Evolutionary conservation across 768 basidiomycete genomes (phyloP).

Genomic region (Lactifluus subvellereus): DNA sequence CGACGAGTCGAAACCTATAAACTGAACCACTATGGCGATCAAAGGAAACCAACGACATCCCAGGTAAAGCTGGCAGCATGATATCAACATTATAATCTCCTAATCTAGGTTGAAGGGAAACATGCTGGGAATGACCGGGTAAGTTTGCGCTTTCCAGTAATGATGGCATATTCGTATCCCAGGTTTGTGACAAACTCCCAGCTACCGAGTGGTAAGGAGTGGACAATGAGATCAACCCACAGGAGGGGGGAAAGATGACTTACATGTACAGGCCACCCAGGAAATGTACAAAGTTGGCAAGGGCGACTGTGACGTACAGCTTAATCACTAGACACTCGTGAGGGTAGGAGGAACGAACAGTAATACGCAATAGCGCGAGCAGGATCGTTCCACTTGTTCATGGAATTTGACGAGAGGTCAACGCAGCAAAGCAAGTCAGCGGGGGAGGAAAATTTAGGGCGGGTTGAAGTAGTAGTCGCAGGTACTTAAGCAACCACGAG

Average conservation of each 20-base stretch:
- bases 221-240: too few relatives aligned
- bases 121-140: constrained; percentile 15
- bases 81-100: not conserved
- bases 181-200: constrained; percentile 16
- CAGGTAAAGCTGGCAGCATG: not conserved
- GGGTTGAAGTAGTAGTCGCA: too few relatives aligned
- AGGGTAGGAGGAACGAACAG: not conserved
- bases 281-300: constrained; percentile 1
- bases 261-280: constrained; percentile 18
- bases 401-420: not conserved
- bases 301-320: not conserved
- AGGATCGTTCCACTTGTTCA: constrained; percentile 3
- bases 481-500: too few relatives aligned
- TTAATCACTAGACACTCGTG: not conserved
- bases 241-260: not conserved
- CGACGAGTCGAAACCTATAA: not conserved
- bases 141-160: not conserved
- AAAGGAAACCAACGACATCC: not conserved
- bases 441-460: too few relatives aligned
- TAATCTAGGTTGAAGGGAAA: not conserved
- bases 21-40: not conserved
- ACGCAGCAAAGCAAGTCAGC: not conserved
- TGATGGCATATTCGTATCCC: constrained; percentile 3
- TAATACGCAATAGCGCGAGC: not conserved
- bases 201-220: not conserved